Conservation (phyloP, 495 filamentous ascomycete species). For the Penicillium diatomitis region DNA sequence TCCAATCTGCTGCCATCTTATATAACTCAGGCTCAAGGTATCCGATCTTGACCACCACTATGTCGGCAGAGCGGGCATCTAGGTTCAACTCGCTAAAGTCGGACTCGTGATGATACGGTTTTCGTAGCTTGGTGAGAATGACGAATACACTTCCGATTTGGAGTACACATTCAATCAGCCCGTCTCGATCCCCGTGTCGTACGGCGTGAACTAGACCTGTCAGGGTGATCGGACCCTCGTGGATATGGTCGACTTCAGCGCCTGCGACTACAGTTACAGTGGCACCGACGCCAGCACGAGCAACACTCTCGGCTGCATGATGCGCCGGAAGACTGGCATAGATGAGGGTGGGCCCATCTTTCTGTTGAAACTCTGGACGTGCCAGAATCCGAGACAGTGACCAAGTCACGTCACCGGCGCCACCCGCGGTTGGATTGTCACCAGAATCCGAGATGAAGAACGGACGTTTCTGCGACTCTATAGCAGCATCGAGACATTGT, state of each 20-base stretch:
- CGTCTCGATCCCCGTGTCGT: constrained; percentile 42
- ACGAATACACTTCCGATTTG: constrained; percentile 45
- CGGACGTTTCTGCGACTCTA: constrained; percentile 35
- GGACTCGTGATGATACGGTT: constrained; percentile 47
- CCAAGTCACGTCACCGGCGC: constrained; percentile 49
- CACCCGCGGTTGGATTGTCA: constrained; percentile 50
- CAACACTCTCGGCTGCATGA: constrained; percentile 34
- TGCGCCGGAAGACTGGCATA: constrained; percentile 49
- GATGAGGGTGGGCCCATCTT: constrained; percentile 35
- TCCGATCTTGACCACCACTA: constrained; percentile 52
- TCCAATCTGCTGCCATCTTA: constrained; percentile 47
- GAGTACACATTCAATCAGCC: constrained; percentile 41
- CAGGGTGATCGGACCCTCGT: constrained; percentile 44
- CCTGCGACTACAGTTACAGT: constrained; percentile 46
- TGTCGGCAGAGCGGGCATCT: constrained; percentile 34
- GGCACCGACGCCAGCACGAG: constrained; percentile 40
- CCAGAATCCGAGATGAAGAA: constrained; percentile 53
- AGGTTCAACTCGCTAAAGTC: constrained; percentile 46
- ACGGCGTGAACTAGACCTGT: constrained; percentile 45
- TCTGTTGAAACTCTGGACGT: constrained; percentile 36
- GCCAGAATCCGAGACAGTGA: constrained; percentile 37
- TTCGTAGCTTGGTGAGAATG: constrained; percentile 47
- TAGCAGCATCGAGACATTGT: constrained; percentile 40
- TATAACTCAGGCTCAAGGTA: constrained; percentile 51
- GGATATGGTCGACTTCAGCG: constrained; percentile 44